Evolutionary conservation across 352 stramenopile species (phyloP), one percentile per base, ranked within the genome.

Genomic region (Pythium vanterpoolii): DNA sequence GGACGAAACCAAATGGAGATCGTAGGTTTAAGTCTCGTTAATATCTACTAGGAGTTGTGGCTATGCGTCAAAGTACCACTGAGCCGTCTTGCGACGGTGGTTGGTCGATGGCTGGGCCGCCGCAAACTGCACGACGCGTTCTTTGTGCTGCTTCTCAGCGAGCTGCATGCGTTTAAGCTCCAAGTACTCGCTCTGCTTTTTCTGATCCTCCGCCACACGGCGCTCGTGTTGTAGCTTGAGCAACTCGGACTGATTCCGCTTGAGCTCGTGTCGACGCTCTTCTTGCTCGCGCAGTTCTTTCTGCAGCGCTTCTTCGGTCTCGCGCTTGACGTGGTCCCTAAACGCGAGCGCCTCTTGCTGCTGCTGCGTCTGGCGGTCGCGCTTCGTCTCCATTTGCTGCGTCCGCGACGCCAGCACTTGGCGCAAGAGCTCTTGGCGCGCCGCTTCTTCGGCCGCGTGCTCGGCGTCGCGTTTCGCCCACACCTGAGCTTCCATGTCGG

Each of bases 201-300:
- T 74, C 36, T 79, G 76, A 39, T 93, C 77, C 5, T 88, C 72
- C 14, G 64, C 63, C 9, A 84, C 18, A 33, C 69, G 66, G 9
- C 62, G 69, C 26, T 87, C 76, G 55, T 89, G 68, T 21, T 87
- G 71, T 26, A 89, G 81, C 18, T 68, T 69, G 27, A 90, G 42
- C 42, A 89, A 34, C 44, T 93, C 79, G 2, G 68, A 76, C 51
- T 93, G 81, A 18, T 79, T 84, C 13, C 74, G 74, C 56, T 91
- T 91, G 19, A 88, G 72, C 43, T 89, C 77, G 19, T 72, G 31
- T 8, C 70, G 74, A 18, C 78, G 72, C 54, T 86, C 74, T 30
- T 90, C 81, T 52, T 93, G 83, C 28, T 90, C 77, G n/a, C 78
- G 76, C 18, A 91, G 60, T 55, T 93, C 83, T 48, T 88, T 87